phyloP scores from a whole-genome alignment of 2,329 filamentous ascomycete species.

The Verticillium zaregamsianum region DNA sequence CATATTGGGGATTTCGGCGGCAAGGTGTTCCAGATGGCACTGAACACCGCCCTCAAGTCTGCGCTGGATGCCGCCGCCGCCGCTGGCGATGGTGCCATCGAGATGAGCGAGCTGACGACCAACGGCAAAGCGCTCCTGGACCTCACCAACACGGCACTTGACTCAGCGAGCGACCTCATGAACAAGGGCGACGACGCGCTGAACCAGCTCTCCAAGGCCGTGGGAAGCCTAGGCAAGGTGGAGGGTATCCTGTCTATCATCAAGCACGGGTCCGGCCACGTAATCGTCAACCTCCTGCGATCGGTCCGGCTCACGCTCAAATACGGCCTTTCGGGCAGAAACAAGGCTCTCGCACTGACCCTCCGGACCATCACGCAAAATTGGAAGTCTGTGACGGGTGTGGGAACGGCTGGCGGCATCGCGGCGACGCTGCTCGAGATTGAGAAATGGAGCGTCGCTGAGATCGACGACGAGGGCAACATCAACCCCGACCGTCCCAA shows the following conservation, averaged over 20 bases:
- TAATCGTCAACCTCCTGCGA: background rate
- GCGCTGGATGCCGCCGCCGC: background rate
- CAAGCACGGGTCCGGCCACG: background rate
- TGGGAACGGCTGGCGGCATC: background rate
- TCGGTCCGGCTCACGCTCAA: background rate
- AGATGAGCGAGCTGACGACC: background rate
- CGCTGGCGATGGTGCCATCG: background rate
- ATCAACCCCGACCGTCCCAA: background rate
- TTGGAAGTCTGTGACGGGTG: background rate
- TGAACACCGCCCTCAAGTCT: background rate
- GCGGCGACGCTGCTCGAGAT: background rate
- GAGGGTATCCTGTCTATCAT: background rate
- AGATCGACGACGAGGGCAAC: background rate
- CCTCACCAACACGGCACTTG: background rate
- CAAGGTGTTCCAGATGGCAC: background rate
- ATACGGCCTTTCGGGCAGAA: background rate
- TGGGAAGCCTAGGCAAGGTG: background rate
- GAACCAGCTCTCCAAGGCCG: background rate
- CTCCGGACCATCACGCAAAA: background rate
- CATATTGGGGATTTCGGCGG: background rate
- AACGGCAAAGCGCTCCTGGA: background rate
- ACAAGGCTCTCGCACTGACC: background rate
- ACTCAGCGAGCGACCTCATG: background rate
- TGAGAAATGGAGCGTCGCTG: background rate
- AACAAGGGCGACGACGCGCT: background rate